Evolutionary conservation across 768 basidiomycete species (phyloP).

Genomic region (Russula foetens): DNA sequence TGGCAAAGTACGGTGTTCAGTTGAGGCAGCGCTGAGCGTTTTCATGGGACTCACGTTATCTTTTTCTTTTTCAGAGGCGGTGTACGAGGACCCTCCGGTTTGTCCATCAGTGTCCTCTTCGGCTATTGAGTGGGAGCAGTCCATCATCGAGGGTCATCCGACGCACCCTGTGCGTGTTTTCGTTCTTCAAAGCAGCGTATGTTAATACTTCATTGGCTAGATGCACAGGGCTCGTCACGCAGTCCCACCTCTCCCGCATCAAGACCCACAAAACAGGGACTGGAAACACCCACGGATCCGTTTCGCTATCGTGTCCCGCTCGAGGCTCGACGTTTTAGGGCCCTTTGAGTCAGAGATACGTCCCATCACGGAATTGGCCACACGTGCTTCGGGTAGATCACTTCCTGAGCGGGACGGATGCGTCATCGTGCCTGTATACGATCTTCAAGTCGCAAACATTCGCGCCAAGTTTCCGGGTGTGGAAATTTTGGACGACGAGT

Average conservation of each 20-base stretch:
- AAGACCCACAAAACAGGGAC: constrained; percentile 24
- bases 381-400: constrained; percentile 24
- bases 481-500: constrained; percentile 34
- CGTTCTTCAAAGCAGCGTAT: background rate
- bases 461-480: constrained; percentile 35
- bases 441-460: constrained; percentile 43
- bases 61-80: constrained; percentile 24
- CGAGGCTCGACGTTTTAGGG: constrained; percentile 34
- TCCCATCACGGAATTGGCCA: constrained; percentile 30
- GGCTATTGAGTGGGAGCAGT: constrained; percentile 50
- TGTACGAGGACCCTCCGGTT: constrained; percentile 34
- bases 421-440: constrained; percentile 44
- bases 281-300: constrained; percentile 47
- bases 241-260: constrained; percentile 21
- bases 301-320: constrained; percentile 37
- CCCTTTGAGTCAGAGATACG: constrained; percentile 34
- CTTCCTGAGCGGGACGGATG: constrained; percentile 25
- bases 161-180: constrained; percentile 42
- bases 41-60: background rate
- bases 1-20: constrained; percentile 35
- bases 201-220: constrained; percentile 25
- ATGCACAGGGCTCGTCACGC: constrained; percentile 47
- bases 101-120: constrained; percentile 36
- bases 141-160: constrained; percentile 50
- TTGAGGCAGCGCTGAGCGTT: background rate